These are phyloP conservation scores for Coix lacrymajobi DNA, from an alignment of 176 grass and related monocot genomes.

Conservation along the genomic window DNA sequence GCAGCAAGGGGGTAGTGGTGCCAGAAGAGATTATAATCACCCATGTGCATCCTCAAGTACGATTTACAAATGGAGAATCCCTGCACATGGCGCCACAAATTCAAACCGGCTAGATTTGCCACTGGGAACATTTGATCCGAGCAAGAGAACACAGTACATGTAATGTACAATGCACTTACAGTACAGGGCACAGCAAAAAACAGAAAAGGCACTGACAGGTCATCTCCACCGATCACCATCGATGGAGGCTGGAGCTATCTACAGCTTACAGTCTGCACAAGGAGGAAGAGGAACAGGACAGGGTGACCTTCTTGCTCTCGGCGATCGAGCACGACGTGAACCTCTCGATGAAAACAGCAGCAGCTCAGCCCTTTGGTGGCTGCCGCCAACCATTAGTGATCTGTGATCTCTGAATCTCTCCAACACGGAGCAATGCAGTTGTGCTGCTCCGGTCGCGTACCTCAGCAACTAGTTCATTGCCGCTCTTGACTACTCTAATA, in stretches of 20 bases:
- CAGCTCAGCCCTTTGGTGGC: conserved; percentile 36
- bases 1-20: background rate
- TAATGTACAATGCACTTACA: conserved; percentile 13
- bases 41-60: conserved; percentile 44
- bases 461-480: conserved; percentile 32
- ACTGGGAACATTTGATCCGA: background rate
- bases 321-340: background rate
- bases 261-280: conserved; percentile 25
- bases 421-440: conserved; percentile 40
- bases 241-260: conserved; percentile 18
- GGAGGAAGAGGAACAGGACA: conserved; percentile 9
- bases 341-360: background rate
- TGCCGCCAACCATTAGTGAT: conserved; percentile 2
- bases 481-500: conserved; percentile 29
- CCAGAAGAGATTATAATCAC: conserved; percentile 38
- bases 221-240: background rate
- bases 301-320: background rate
- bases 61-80: conserved; percentile 47
- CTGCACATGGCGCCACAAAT: conserved; percentile 39
- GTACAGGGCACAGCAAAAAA: background rate
- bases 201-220: background rate
- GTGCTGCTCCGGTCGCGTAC: conserved; percentile 50
- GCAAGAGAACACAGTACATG: background rate
- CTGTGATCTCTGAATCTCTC: conserved; percentile 45
- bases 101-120: background rate